These are phyloP conservation scores for Alternaria rosae DNA, from an alignment of 2,329 filamentous ascomycete species.

Conservation along the genomic window DNA sequence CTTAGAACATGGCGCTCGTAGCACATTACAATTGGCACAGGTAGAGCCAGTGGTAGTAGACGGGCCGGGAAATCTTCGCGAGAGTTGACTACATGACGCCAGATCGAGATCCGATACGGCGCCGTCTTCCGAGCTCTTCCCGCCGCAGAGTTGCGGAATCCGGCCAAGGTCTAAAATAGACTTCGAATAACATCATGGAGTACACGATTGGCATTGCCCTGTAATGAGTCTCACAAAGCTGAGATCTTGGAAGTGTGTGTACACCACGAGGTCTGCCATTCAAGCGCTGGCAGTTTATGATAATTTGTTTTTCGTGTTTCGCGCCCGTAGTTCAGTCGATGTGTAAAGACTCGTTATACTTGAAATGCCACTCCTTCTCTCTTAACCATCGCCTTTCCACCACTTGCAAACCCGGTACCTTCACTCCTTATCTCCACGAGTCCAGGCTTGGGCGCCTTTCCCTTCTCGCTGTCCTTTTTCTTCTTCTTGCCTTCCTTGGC, in stretches of 20 bases:
- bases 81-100: not conserved
- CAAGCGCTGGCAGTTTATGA: not conserved
- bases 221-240: not conserved
- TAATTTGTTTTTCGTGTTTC: not conserved
- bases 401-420: conserved; percentile 90
- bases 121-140: not conserved
- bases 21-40: too few species aligned
- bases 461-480: conserved; percentile 62
- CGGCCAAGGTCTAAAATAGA: not conserved
- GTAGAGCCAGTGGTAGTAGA: too few species aligned
- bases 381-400: conserved; percentile 83
- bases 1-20: too few species aligned
- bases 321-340: not conserved
- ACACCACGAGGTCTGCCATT: not conserved
- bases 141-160: not conserved
- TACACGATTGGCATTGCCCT: not conserved
- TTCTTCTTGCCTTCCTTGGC: conserved; percentile 46
- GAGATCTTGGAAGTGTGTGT: not conserved
- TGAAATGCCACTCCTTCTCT: conserved; percentile 83
- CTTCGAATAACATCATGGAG: not conserved
- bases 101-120: not conserved
- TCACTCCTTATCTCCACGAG: conserved; percentile 83
- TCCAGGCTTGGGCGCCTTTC: conserved; percentile 71
- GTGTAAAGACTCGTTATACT: conserved; percentile 19
- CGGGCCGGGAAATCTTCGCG: too few species aligned